Evolutionary conservation across 139 green algal genomes (phyloP), one percentile per base, ranked within the genome.

Genomic region (Chlamydomonas sp.): DNA sequence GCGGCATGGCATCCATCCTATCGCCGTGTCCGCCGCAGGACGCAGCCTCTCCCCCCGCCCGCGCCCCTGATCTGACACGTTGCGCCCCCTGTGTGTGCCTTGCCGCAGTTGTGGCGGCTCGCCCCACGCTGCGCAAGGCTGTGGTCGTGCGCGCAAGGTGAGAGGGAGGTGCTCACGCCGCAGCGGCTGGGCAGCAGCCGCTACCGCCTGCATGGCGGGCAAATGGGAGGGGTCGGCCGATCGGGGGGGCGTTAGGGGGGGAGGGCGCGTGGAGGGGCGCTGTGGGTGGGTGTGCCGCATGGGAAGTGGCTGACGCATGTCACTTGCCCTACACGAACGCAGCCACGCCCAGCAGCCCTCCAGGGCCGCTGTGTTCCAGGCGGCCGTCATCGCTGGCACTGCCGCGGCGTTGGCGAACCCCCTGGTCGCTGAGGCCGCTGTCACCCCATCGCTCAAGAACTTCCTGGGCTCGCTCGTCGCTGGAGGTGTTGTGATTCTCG

Each of bases 361-460:
- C 33, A 69, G 35, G 62, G 36, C 62, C n/a, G 62, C 62, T 10
- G 62, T 57, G 3, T 16, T 69, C 24, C 62, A 69, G 34, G 62
- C 84, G 34, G 85, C 78, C 69, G 68, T 93, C 39, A 79, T 81
- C 49, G 81, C 74, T 26, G 79, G 76, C 31, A 69, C 79, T 24
- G 86, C 35, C 54, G 78, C 86, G 30, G 67, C 76, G 58, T 76
- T 93, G 76, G 69, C 83, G 48, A 77, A 72, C 70, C 87, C 88
- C 29, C 76, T 91, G 49, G 77, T 83, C 2, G 89, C 89, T 20
- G 71, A 91, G 80, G 91, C 92, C 30, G 83, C 83, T 22, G 63
- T 92, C 3, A 96, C 92, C 26, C 92, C 92, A 33, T 96, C 90
- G 35, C 86, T 97, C 58, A 89, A 87, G 76, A 97, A 97, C 90